Evolutionary conservation across 2,329 filamentous ascomycete species (phyloP), one percentile per base, ranked within the genome.

Genomic region (Fusarium torulosum): DNA sequence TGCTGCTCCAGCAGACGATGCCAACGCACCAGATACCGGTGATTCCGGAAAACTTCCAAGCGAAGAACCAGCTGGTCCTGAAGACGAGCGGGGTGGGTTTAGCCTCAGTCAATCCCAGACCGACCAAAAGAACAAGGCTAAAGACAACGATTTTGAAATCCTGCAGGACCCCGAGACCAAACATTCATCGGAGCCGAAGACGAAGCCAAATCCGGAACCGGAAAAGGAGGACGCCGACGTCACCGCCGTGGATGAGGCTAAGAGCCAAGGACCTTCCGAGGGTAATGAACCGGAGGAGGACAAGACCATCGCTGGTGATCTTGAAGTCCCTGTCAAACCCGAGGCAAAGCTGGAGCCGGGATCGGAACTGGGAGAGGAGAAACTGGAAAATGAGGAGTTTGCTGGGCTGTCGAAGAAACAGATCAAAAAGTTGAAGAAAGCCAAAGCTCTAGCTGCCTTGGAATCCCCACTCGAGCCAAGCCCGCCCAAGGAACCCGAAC

Each of bases 81-180:
- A 75, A 71, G 72, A 75, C 67, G 72, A 75, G 56, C 69, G 65
- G 69, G 72, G 69, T 75, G 71, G 72, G 66, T 73, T 72, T 50
- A 73, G 67, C 70, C 67, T 67, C 41, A 74, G 72, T 59, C 64
- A 62, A 57, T 72, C 74, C 52, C 72, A 76, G 60, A 76, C 75
- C 59, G 72, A 76, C 59, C 76, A 78, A 59, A 75, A 78, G 59
- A 77, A 78, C 53, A 74, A 74, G 65, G 67, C 74, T 75, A 76
- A 77, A 71, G 66, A 75, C 64, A 63, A 64, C 61, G 74, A 73
- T 67, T 68, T 67, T 74, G 62, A 72, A 67, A 62, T 64, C 59
- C 63, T 69, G 66, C 72, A 77, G 70, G 71, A 75, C 67, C 63
- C 72, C 59, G 62, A 77, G 59, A 69, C 59, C 53, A 65, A 58